phyloP scores from a whole-genome alignment of 805 yeast species.

The Dipodascus geniculatus region DNA sequence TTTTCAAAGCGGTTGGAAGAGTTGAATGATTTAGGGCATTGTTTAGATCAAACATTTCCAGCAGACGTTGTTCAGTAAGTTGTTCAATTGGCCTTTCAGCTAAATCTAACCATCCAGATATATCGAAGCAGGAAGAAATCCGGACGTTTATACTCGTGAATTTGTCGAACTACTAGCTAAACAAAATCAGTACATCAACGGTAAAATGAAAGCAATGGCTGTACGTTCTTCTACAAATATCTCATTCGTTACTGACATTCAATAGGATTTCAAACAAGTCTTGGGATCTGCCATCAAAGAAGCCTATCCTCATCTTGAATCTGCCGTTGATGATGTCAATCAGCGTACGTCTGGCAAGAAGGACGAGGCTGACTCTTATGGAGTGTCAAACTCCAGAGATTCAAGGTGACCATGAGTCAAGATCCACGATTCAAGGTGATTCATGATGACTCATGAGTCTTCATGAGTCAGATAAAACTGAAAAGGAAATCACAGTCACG shows the following conservation, averaged over 20 bases:
- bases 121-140: conserved; percentile 93
- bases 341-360: conserved; percentile 5
- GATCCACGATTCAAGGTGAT: too few relatives aligned
- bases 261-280: conserved; percentile 41
- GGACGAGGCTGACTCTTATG: too few relatives aligned
- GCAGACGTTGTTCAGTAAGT: conserved; percentile 14
- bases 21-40: conserved; percentile 7
- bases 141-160: conserved; percentile 93
- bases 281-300: conserved; percentile 57
- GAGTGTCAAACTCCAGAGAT: too few relatives aligned
- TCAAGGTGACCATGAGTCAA: too few relatives aligned
- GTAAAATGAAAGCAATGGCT: conserved; percentile 62
- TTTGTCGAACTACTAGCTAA: conserved; percentile 89
- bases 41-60: conserved; percentile 12
- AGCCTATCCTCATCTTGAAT: conserved; percentile 69
- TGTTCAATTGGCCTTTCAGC: neutral
- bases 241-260: neutral
- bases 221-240: neutral
- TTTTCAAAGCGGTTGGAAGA: conserved; percentile 10
- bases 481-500: too few relatives aligned
- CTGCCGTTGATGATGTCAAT: conserved; percentile 39
- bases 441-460: too few relatives aligned
- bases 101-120: conserved; percentile 27
- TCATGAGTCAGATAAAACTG: too few relatives aligned
- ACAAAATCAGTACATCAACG: conserved; percentile 78